phyloP scores from a whole-genome alignment of 2,329 filamentous ascomycete species.

The Ophiostoma pallidulum region DNA sequence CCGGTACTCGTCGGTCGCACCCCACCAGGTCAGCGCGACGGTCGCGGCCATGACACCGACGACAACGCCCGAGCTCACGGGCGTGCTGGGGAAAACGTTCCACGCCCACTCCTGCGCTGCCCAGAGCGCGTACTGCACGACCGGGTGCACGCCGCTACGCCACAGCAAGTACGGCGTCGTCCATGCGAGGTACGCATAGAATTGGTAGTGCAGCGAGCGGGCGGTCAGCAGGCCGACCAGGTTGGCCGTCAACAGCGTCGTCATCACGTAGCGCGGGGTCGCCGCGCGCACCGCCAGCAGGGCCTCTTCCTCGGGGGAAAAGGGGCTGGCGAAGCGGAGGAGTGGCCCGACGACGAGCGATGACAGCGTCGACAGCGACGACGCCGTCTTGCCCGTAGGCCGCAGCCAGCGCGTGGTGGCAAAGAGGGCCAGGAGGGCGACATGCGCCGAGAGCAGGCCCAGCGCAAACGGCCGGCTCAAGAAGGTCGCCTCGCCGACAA shows the following conservation, averaged over 20 bases:
- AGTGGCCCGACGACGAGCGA: conserved; percentile 19
- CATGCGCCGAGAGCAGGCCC: conserved; percentile 56
- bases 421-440: conserved; percentile 56
- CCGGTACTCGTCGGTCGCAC: conserved; percentile 36
- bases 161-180: conserved; percentile 79
- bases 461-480: conserved; percentile 59
- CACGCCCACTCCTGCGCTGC: conserved; percentile 80
- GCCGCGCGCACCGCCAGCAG: conserved; percentile 49
- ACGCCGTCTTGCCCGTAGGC: conserved; percentile 54
- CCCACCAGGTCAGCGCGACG: conserved; percentile 53
- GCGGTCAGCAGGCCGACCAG: conserved; percentile 76
- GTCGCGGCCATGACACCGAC: conserved; percentile 62
- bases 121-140: conserved; percentile 62
- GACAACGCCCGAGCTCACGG: conserved; percentile 47
- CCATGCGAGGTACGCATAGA: conserved; percentile 89
- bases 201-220: conserved; percentile 86
- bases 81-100: conserved; percentile 82
- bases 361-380: conserved; percentile 20
- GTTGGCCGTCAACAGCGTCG: conserved; percentile 66
- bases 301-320: conserved; percentile 39
- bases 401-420: conserved; percentile 60
- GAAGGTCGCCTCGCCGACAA: conserved; percentile 76
- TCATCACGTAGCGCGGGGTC: conserved; percentile 65
- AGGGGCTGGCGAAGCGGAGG: conserved; percentile 13
- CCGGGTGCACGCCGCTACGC: conserved; percentile 60